Conservation (phyloP, 2,329 filamentous ascomycete species). For the Zymoseptoria tritici region DNA sequence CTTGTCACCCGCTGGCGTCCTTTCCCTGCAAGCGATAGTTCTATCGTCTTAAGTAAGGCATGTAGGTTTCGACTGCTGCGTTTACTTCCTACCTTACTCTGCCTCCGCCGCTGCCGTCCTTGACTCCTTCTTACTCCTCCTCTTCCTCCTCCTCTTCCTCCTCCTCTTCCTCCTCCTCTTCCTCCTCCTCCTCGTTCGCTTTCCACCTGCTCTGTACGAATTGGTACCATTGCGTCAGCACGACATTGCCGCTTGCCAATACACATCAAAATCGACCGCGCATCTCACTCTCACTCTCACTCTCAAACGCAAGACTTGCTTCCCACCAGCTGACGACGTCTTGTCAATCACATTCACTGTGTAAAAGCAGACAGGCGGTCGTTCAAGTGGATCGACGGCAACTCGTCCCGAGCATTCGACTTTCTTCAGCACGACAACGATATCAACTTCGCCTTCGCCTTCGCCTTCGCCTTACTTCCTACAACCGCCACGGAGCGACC, state of each 20-base stretch:
- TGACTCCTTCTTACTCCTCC: not conserved
- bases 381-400: not conserved
- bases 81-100: not conserved
- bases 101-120: not conserved
- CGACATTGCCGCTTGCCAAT: not conserved
- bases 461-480: not conserved
- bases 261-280: not conserved
- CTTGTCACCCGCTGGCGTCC: not conserved
- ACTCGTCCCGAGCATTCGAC: not conserved
- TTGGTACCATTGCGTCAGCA: not conserved
- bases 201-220: not conserved
- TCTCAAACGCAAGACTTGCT: not conserved
- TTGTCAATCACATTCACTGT: not conserved
- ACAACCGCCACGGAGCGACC: not conserved
- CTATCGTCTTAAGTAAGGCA: not conserved
- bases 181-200: not conserved
- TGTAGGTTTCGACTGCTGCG: not conserved
- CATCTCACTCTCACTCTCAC: not conserved
- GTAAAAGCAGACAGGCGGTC: not conserved
- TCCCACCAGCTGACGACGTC: not conserved
- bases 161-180: not conserved
- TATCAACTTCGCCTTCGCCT: not conserved
- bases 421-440: not conserved
- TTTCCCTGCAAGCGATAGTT: not conserved
- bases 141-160: not conserved